Percentiles rank a stretch among this genome's conserved stretches.
Evolutionary conservation across 177 flowering plant species (phyloP).

Genomic region (Vitis hybrid): DNA sequence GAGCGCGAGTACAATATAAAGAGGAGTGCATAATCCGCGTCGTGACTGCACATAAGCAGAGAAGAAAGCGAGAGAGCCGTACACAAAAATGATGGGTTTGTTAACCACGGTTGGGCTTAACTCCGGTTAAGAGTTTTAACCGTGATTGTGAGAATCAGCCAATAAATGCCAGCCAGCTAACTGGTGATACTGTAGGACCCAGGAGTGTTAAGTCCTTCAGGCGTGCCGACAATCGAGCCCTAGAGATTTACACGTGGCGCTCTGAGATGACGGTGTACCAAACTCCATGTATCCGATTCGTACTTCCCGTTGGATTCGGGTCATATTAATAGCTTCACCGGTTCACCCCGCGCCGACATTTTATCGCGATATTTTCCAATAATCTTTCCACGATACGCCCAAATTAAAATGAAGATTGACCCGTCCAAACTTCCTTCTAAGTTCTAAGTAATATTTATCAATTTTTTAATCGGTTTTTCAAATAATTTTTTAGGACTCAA

Average conservation of each 20-base stretch:
- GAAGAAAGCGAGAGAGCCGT: slow-evolving; percentile 3
- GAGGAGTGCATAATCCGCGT: neutral
- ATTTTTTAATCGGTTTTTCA: no score
- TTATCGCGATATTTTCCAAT: slow-evolving; percentile 28
- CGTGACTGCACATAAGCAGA: neutral
- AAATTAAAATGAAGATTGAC: neutral
- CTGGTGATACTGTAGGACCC: slow-evolving; percentile 9
- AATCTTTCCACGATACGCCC: neutral
- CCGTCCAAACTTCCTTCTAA: no score
- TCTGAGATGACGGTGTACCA: neutral
- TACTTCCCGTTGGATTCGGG: neutral
- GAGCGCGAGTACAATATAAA: neutral
- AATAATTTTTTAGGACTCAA: no score
- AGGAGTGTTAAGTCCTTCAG: neutral
- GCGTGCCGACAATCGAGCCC: slow-evolving; percentile 14
- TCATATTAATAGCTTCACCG: neutral
- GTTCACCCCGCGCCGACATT: slow-evolving; percentile 36
- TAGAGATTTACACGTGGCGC: neutral
- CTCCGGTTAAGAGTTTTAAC: neutral
- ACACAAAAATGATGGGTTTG: slow-evolving; percentile 2
- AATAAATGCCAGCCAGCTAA: slow-evolving; percentile 35
- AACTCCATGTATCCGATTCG: neutral
- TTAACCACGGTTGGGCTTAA: no score
- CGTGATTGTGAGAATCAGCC: slow-evolving; percentile 4
- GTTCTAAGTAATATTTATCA: no score